phyloP scores from a whole-genome alignment of 495 filamentous ascomycete species.

The Chlorociboria aeruginascens region DNA sequence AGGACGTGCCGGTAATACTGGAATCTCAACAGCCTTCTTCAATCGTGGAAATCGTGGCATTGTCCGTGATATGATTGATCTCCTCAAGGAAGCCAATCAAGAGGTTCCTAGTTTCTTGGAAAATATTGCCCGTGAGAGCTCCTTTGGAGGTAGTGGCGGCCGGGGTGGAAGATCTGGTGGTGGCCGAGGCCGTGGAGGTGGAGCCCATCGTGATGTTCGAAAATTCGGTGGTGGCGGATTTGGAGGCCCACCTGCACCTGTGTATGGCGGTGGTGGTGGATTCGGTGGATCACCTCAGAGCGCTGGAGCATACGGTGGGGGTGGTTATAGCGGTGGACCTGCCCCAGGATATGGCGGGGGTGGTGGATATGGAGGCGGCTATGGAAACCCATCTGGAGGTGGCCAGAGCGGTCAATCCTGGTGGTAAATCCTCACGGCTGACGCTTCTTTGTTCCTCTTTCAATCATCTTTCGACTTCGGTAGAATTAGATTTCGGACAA shows the following conservation, averaged over 20 bases:
- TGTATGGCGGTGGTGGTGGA: conserved; percentile 32
- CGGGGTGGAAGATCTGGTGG: conserved; percentile 61
- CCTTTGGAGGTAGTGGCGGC: conserved; percentile 61
- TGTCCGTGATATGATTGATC: conserved; percentile 86
- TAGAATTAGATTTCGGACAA: conserved; percentile 17
- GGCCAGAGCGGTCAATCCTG: conserved; percentile 45
- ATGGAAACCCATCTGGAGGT: conserved; percentile 33
- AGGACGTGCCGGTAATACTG: conserved; percentile 97
- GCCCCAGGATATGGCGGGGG: conserved; percentile 22
- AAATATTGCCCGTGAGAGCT: conserved; percentile 88
- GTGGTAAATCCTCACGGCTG: conserved; percentile 60
- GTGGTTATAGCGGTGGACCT: conserved; percentile 38
- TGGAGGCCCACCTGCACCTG: conserved; percentile 21
- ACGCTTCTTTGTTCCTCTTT: conserved; percentile 21
- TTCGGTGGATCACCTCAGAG: conserved; percentile 30
- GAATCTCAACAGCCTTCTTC: conserved; percentile 97
- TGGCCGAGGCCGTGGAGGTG: conserved; percentile 47
- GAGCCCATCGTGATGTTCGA: conserved; percentile 81
- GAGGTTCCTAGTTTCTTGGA: conserved; percentile 90
- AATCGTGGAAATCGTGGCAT: conserved; percentile 98
- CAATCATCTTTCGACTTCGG: conserved; percentile 18
- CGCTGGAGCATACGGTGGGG: conserved; percentile 24
- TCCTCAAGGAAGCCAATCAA: conserved; percentile 96
- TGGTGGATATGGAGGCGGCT: conserved; percentile 18
- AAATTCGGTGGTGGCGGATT: conserved; percentile 50